Evolutionary conservation across 768 basidiomycete species (phyloP), one percentile per base, ranked within the genome.

Genomic region (Serendipita sp.): DNA sequence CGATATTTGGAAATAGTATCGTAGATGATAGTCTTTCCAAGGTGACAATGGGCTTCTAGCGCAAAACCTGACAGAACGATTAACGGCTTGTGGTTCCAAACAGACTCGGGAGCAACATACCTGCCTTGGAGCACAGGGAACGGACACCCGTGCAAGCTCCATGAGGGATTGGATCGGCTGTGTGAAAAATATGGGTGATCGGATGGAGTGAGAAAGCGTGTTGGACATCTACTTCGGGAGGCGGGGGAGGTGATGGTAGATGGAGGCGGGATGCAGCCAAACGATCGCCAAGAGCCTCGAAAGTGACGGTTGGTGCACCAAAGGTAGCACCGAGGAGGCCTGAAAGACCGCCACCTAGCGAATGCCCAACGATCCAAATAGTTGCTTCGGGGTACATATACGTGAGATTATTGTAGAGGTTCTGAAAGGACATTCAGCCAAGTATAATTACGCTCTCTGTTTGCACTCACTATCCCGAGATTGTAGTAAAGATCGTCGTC

Each of bases 401-500:
- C 11, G 74, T 79, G 66, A 84, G 72, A 74, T 82, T 83, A 71
- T 76, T 80, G 73, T 81, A 76, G n/a, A 85, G 73, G 66, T 79
- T 78, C 81, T 79, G 70, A 6, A 23, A 33, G 11, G 33, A 11
- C 1, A 62, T 37, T 40, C n/a, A 60, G 3, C 36, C 40, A 52
- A 44, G 33, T 64, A 37, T 43, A 23, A 58, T 23, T 58, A 34
- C 27, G 23, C 15, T 40, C 5, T 13, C 6, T 44, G 63, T 8
- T 13, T 15, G 5, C 3, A 78, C 86, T 75, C 66, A 91, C 88
- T 52, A 91, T 83, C 31, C 92, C 95, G 43, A 87, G 77, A 1
- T 87, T 86, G 72, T 96, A 96, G 75, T 97, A 97, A n/a, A 96
- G 74, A 68, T 86, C 89, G 65, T 97, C 93, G 72, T 89, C 78